Base-by-base conservation (phyloP, 1,284 basidiomycete genomes). In the Apiotrichum sp. region DNA sequence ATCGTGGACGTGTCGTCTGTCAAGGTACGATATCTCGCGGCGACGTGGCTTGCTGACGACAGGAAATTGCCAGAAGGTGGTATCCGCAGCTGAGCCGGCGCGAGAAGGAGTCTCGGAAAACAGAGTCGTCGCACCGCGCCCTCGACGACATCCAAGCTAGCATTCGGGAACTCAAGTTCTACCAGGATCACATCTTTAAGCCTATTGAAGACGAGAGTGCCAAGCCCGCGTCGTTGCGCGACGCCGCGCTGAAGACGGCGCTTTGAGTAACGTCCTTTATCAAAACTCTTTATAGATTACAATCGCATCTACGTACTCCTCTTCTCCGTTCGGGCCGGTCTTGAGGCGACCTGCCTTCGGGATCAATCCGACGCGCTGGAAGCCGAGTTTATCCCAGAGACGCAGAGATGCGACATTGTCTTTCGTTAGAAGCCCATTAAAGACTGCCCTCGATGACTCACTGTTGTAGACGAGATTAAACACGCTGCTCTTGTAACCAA, bases 401-500 rank as follows among this genome's bases (percentile, higher is more conserved):
- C 70, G 85, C 81, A 79, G 62, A 6, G 74, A 78, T 1, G 79
- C 80, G 38, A 64, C 62, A 68, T 83, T 82, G 67, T 77, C 78
- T 69, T 68, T 31, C 3, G 52, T 57, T 42, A 56, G 55, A 9
- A 47, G 35, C 2, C 1, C 34, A 9, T n/a, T 4, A 6, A 13
- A 78, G 22, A 22, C 22, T 22, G 22, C 22, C 22, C 22, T 22
- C 22, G 22, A 22, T 22, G 22, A 22, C 72, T 89, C 89, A 77
- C 86, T 91, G 40, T 85, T 84, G 75, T 89, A 97, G 38, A 96
- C 92, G 47, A 97, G 81, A 71, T 97, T 97, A 80, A 96, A 97
- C 14, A 97, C 89, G 65, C 87, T 91, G 0, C 84, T 89, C 64
- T 84, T 81, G 78, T 93, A 97, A 8, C 92, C 80, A 11, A 74